Evolutionary conservation across 805 yeast genomes (phyloP).

Genomic region (Ogataea nonfermentans): DNA sequence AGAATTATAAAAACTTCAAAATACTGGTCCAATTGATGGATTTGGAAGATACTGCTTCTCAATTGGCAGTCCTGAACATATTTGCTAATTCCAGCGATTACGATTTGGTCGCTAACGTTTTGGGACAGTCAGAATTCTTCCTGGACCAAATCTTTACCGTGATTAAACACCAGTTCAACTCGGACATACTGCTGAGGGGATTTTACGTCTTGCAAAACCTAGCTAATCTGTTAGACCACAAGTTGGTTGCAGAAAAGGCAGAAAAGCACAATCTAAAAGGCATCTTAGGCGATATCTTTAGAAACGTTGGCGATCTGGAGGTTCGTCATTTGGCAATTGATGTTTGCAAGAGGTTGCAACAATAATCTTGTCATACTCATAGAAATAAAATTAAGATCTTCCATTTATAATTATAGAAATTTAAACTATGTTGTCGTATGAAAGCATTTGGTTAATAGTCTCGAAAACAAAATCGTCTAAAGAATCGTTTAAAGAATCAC

Average conservation of each 20-base stretch:
- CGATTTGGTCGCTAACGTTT: slow-evolving; percentile 24
- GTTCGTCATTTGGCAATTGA: slow-evolving; percentile 13
- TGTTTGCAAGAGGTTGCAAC: slow-evolving; percentile 11
- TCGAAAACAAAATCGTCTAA: slow-evolving; percentile 14
- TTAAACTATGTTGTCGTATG: slow-evolving; percentile 1
- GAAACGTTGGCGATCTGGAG: slow-evolving; percentile 9
- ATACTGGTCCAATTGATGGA: slow-evolving; percentile 40
- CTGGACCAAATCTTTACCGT: slow-evolving; percentile 16
- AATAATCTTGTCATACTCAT: slow-evolving; percentile 9
- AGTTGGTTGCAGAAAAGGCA: slow-evolving; percentile 2
- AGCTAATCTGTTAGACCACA: slow-evolving; percentile 5
- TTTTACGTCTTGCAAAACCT: slow-evolving; percentile 24
- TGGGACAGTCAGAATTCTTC: slow-evolving; percentile 23
- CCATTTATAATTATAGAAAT: neutral
- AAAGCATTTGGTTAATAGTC: slow-evolving; percentile 1
- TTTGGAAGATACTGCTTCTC: slow-evolving; percentile 40
- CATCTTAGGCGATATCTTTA: slow-evolving; percentile 2
- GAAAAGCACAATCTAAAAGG: slow-evolving; percentile 6
- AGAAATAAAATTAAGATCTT: neutral
- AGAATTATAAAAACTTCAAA: slow-evolving; percentile 40
- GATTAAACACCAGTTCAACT: slow-evolving; percentile 19
- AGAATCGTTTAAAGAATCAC: slow-evolving; percentile 9
- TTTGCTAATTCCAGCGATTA: slow-evolving; percentile 32
- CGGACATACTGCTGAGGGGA: slow-evolving; percentile 25
- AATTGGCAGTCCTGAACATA: slow-evolving; percentile 32